These are phyloP conservation scores for Skeletonema menzelii DNA, from an alignment of 108 stramenopile species.

Conservation along the genomic window DNA sequence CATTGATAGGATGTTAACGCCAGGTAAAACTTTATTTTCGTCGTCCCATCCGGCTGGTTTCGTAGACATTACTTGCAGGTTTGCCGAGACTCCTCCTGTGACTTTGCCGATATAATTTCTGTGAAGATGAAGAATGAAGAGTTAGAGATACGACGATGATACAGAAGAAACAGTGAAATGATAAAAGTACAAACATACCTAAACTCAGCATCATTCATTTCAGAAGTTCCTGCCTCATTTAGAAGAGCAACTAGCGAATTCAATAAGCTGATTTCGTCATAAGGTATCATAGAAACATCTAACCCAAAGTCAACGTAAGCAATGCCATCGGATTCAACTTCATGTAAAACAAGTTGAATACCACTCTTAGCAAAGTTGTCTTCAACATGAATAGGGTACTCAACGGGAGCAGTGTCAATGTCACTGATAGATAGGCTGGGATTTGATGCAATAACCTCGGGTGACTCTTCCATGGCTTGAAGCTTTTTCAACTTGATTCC, in stretches of 20 bases:
- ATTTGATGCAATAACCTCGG: constrained; percentile 75
- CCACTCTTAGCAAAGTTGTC: constrained; percentile 58
- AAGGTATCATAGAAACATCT: constrained; percentile 75
- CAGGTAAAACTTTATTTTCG: constrained; percentile 54
- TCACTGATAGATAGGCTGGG: constrained; percentile 62
- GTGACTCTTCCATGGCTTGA: constrained; percentile 74
- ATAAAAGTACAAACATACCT: constrained; percentile 13
- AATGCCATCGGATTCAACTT: constrained; percentile 77
- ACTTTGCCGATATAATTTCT: constrained; percentile 63
- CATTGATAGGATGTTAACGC: constrained; percentile 69
- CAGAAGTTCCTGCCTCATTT: constrained; percentile 71
- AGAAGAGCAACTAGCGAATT: constrained; percentile 73
- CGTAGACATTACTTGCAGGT: constrained; percentile 49
- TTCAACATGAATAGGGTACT: constrained; percentile 60
- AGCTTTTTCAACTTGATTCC: constrained; percentile 61
- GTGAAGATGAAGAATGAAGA: neutral
- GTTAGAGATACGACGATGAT: neutral
- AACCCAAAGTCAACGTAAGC: constrained; percentile 85
- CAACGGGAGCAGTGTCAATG: constrained; percentile 50
- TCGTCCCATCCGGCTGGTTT: constrained; percentile 44
- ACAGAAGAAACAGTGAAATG: neutral
- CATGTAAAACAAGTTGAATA: constrained; percentile 63
- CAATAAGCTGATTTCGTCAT: constrained; percentile 74
- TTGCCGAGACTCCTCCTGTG: constrained; percentile 70
- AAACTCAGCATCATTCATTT: constrained; percentile 39